Percentiles rank a stretch among this genome's conserved stretches.
These are phyloP conservation scores for Hypoxylon fuscum DNA, from an alignment of 495 filamentous ascomycete genomes.

Conservation along the genomic window DNA sequence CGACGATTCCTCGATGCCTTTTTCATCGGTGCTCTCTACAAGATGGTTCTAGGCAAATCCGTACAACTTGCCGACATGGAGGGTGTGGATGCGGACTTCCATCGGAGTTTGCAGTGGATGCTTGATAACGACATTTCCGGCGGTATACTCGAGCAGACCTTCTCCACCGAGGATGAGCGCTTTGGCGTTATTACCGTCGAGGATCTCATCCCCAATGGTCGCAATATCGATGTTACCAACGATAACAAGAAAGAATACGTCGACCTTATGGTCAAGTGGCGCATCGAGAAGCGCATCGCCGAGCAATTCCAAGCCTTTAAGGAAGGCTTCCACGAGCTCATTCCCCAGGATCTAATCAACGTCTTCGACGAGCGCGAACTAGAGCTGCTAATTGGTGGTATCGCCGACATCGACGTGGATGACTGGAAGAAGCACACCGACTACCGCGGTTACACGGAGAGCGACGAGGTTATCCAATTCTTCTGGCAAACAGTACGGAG, in stretches of 20 bases:
- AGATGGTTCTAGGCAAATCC: slow-evolving; percentile 97
- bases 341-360: slow-evolving; percentile 94
- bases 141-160: slow-evolving; percentile 90
- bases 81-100: slow-evolving; percentile 96
- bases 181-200: slow-evolving; percentile 93
- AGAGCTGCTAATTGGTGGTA: slow-evolving; percentile 96
- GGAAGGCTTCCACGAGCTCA: slow-evolving; percentile 96
- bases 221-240: slow-evolving; percentile 94
- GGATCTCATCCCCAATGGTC: slow-evolving; percentile 89
- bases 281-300: slow-evolving; percentile 96
- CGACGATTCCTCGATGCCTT: slow-evolving; percentile 97
- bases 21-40: slow-evolving; percentile 99
- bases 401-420: slow-evolving; percentile 98
- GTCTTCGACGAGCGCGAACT: slow-evolving; percentile 99
- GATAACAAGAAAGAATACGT: slow-evolving; percentile 96
- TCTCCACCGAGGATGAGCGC: slow-evolving; percentile 95
- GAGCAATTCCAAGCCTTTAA: slow-evolving; percentile 99
- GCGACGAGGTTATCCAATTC: slow-evolving; percentile 93
- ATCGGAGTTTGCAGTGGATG: slow-evolving; percentile 94
- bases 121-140: slow-evolving; percentile 94
- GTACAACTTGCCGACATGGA: slow-evolving; percentile 97
- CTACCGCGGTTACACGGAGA: slow-evolving; percentile 98
- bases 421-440: slow-evolving; percentile 99
- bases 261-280: slow-evolving; percentile 98
- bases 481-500: slow-evolving; percentile 98